Base-by-base conservation (phyloP, 371 early-diverging fungal genomes). In the Cladochytrium tenue region DNA sequence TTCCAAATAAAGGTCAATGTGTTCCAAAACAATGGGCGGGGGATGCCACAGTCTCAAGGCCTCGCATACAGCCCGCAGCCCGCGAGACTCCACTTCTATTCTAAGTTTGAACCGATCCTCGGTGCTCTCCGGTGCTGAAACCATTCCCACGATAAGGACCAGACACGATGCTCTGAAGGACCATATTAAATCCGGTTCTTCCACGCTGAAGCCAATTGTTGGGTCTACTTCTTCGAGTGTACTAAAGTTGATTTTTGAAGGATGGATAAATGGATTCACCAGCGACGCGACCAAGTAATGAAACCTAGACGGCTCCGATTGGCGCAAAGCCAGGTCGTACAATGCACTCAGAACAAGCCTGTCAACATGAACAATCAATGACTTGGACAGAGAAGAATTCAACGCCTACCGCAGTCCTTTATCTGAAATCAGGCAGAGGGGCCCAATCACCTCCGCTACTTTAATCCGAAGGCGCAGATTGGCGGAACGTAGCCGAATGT, bases 1-100 rank as follows among this genome's bases (percentile, higher is more conserved):
- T 3, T 78, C 64, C 7, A 76, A 67, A 27, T 81, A 81, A 30
- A 71, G 68, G n/a, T 74, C 65, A 1, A 76, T 33, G 33, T 69
- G 68, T 28, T 69, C 68, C 27, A 58, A 2, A 27, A 80, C 56
- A 2, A 57, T 58, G 7, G 65, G 60, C 1, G 70, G 28, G n/a
- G 69, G 64, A 0, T 51, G 50, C 65, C 63, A 50, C 10, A 30
- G 27, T 25, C 23, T 59, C 56, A 76, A 69, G 35, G 53, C 52
- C 32, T 57, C 50, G 34, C 68, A 33, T 13, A 70, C 65, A 32
- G 34, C 35, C 33, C 58, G 50, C 20, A 77, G 55, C 0, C 73
- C 73, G 51, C 70, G 62, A 3, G 57, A 28, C 53, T 80, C 81
- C 4, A 77, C 20, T 35, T 64, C 66, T 3, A 57, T 20, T 25